Conservation (phyloP, 345 rosid species). For the Sisymbrium altissimum region DNA sequence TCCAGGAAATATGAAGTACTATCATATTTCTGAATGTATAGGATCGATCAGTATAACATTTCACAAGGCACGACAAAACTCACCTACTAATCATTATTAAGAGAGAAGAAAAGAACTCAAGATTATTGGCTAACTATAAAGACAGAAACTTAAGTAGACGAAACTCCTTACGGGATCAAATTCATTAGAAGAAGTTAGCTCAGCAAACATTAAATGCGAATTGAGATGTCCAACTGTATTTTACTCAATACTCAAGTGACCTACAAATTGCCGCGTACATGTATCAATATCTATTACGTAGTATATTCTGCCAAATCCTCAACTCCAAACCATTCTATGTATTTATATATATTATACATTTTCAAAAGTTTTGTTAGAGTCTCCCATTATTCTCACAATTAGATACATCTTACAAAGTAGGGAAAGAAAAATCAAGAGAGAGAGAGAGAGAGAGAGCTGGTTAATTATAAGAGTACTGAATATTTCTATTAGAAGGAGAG, state of each 20-base stretch:
- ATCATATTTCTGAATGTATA: background rate
- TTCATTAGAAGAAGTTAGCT: background rate
- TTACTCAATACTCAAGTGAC: slow-evolving; percentile 14
- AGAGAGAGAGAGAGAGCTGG: background rate
- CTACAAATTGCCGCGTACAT: slow-evolving; percentile 15
- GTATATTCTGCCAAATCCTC: slow-evolving; percentile 4
- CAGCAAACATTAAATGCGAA: slow-evolving; percentile 28
- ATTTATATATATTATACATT: background rate
- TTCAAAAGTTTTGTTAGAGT: background rate
- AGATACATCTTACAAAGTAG: background rate
- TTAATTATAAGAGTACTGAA: background rate
- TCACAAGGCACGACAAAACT: background rate
- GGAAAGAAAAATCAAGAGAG: background rate
- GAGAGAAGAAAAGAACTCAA: background rate
- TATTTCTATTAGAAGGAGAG: background rate
- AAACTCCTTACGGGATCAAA: slow-evolving; percentile 5
- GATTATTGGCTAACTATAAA: background rate
- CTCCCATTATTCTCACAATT: background rate
- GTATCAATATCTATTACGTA: background rate
- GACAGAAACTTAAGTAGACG: background rate
- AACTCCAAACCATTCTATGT: background rate
- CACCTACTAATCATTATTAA: background rate
- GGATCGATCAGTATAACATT: background rate
- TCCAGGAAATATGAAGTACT: background rate
- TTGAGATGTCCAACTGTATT: slow-evolving; percentile 24